phyloP scores from a whole-genome alignment of 306 rosid genomes.

The Sindora glabra region DNA sequence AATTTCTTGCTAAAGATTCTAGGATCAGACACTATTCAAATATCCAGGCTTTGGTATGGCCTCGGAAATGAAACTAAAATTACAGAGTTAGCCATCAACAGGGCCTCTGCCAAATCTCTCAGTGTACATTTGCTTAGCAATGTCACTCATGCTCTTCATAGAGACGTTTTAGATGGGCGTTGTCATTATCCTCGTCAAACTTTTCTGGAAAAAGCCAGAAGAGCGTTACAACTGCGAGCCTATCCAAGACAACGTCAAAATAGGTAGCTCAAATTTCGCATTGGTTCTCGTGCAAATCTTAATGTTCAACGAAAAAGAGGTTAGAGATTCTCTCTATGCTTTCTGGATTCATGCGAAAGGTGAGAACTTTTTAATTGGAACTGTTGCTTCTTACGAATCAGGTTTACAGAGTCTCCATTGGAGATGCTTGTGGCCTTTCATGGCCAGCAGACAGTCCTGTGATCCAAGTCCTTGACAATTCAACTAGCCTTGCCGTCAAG shows the following conservation, averaged over 20 bases:
- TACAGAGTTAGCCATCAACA: slow-evolving; percentile 82
- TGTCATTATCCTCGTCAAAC: slow-evolving; percentile 75
- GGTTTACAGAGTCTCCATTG: slow-evolving; percentile 96
- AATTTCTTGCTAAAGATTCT: too few relatives aligned
- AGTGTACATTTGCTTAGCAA: slow-evolving; percentile 61
- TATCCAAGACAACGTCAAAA: slow-evolving; percentile 65
- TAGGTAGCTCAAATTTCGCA: slow-evolving; percentile 74
- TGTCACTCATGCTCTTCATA: slow-evolving; percentile 89
- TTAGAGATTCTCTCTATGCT: neutral
- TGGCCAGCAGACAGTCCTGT: slow-evolving; percentile 97
- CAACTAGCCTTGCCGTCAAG: slow-evolving; percentile 83
- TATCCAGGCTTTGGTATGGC: too few relatives aligned
- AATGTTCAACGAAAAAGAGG: slow-evolving; percentile 97
- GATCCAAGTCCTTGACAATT: slow-evolving; percentile 95
- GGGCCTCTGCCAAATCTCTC: slow-evolving; percentile 61
- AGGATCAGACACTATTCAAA: too few relatives aligned
- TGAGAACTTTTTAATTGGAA: neutral
- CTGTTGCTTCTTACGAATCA: slow-evolving; percentile 14
- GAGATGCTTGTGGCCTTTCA: slow-evolving; percentile 94
- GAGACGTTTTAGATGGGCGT: slow-evolving; percentile 92
- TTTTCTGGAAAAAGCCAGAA: slow-evolving; percentile 92
- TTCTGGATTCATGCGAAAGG: slow-evolving; percentile 6
- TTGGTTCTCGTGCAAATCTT: slow-evolving; percentile 92
- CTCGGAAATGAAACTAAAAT: too few relatives aligned
- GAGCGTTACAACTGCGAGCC: slow-evolving; percentile 59